These are phyloP conservation scores for Arachis monticola DNA, from an alignment of 331 rosid genomes.

Conservation along the genomic window DNA sequence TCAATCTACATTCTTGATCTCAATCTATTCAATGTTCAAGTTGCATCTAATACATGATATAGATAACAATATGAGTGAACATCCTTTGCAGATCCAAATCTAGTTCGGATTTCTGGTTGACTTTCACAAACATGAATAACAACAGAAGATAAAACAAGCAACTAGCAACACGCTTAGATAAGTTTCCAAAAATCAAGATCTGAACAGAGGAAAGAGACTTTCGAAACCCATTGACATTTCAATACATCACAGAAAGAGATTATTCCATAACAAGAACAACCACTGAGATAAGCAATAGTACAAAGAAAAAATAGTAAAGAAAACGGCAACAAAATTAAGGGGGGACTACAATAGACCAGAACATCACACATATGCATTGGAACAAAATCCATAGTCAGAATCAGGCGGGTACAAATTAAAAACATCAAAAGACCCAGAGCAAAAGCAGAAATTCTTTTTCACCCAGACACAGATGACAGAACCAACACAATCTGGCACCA, in stretches of 20 bases:
- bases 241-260: not conserved
- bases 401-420: slow-evolving; percentile 2
- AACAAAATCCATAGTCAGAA: not conserved
- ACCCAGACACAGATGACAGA: not conserved
- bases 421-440: not conserved
- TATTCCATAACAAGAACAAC: slow-evolving; percentile 2
- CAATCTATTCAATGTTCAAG: slow-evolving; percentile 9
- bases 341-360: not conserved
- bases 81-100: slow-evolving; percentile 22
- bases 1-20: slow-evolving; percentile 27
- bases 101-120: slow-evolving; percentile 23
- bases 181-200: slow-evolving; percentile 22
- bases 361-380: slow-evolving; percentile 1
- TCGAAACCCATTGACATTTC: slow-evolving; percentile 3
- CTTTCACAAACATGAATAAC: slow-evolving; percentile 11
- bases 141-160: not conserved
- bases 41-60: too few relatives aligned
- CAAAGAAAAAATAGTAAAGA: not conserved
- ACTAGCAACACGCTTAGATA: slow-evolving; percentile 1
- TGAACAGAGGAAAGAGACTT: slow-evolving; percentile 17
- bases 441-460: slow-evolving; percentile 25
- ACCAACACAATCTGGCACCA: slow-evolving; percentile 21
- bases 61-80: not conserved
- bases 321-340: not conserved
- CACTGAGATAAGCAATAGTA: slow-evolving; percentile 7